Evolutionary conservation across 768 basidiomycete genomes (phyloP).

Genomic region (Hericium rajendrae): DNA sequence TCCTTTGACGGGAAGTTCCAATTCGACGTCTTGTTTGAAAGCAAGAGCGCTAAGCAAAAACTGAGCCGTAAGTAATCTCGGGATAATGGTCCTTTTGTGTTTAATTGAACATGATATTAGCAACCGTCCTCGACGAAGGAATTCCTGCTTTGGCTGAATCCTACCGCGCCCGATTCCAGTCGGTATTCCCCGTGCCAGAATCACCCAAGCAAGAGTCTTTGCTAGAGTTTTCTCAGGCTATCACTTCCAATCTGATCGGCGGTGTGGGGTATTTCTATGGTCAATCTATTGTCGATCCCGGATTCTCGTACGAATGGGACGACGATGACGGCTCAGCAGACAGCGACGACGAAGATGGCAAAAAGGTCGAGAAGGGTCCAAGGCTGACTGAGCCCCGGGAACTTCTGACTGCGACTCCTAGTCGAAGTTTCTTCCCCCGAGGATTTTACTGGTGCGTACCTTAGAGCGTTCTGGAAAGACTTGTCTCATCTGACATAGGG

Average conservation of each 20-base stretch:
- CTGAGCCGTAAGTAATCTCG: slow-evolving; percentile 45
- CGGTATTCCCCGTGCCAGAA: slow-evolving; percentile 57
- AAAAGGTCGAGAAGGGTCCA: slow-evolving; percentile 39
- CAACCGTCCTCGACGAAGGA: slow-evolving; percentile 53
- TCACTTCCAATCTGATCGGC: slow-evolving; percentile 86
- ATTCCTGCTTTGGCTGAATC: slow-evolving; percentile 53
- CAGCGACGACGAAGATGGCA: slow-evolving; percentile 32
- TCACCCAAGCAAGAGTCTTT: slow-evolving; percentile 42
- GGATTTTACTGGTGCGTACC: slow-evolving; percentile 84
- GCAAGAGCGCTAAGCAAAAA: slow-evolving; percentile 53
- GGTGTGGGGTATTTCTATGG: slow-evolving; percentile 96
- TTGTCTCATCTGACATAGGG: slow-evolving; percentile 42
- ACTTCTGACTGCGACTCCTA: slow-evolving; percentile 87
- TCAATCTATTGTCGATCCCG: slow-evolving; percentile 73
- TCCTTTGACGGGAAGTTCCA: slow-evolving; percentile 75
- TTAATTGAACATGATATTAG: slow-evolving; percentile 28
- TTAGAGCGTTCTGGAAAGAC: neutral
- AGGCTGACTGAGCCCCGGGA: slow-evolving; percentile 64
- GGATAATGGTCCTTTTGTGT: neutral
- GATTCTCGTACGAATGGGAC: slow-evolving; percentile 89
- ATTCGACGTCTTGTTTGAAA: slow-evolving; percentile 86
- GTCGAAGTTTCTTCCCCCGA: slow-evolving; percentile 92
- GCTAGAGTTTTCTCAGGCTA: slow-evolving; percentile 70
- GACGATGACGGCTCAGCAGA: slow-evolving; percentile 45
- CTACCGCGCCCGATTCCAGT: slow-evolving; percentile 59